A percentile compares a stretch with the other conserved stretches of the same genome.
These are phyloP conservation scores for Macaranga tanarius DNA, from an alignment of 441 rosid genomes.

Conservation along the genomic window DNA sequence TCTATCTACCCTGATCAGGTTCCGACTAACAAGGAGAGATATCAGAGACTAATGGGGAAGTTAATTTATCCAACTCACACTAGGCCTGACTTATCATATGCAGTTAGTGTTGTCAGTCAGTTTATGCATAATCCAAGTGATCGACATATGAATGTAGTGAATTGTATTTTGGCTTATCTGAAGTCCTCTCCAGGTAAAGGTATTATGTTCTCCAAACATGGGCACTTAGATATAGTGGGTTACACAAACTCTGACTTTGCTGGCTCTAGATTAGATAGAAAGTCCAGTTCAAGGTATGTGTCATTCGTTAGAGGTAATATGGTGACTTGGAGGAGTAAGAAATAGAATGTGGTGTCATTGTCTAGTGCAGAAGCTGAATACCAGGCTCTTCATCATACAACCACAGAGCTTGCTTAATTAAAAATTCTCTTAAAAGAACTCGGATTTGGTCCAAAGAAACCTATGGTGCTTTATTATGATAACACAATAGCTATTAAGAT, in stretches of 20 bases:
- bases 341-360: neutral
- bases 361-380: neutral
- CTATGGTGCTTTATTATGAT: neutral
- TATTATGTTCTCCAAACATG: neutral
- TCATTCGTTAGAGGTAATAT: slow-evolving; percentile 4
- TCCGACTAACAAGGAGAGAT: neutral
- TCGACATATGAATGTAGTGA: neutral
- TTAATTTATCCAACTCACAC: neutral
- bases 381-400: neutral
- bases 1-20: slow-evolving; percentile 5
- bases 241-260: neutral
- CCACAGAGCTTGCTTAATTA: neutral
- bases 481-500: neutral
- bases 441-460: neutral
- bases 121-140: no score
- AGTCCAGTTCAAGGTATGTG: neutral
- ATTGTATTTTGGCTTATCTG: neutral
- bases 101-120: neutral
- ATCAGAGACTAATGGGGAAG: neutral
- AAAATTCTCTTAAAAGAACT: slow-evolving; percentile 3
- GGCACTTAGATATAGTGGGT: neutral
- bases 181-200: slow-evolving; percentile 10
- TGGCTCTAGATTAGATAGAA: neutral
- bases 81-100: neutral
- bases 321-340: neutral